Base-by-base conservation (phyloP, 768 basidiomycete species). In the Russula olivacea region DNA sequence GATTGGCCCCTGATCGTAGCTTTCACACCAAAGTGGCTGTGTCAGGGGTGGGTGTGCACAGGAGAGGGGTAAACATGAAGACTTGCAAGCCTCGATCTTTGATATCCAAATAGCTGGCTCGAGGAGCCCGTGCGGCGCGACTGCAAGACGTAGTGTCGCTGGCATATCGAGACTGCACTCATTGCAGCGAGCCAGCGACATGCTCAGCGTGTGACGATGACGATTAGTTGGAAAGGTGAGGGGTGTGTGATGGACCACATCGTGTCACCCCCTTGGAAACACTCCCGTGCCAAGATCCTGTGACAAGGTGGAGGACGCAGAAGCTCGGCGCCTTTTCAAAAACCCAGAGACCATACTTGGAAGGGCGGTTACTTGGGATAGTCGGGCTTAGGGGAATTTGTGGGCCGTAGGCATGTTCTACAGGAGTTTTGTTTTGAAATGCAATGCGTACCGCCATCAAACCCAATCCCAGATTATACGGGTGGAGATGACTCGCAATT, bases 11-110 rank as follows among this genome's bases (percentile, higher is more conserved):
- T 61, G 53, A 61, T 54, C 54, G 60, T 54, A 30, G 6, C 30
- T 4, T 48, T 34, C 45, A 49, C n/a, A 19, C 12, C 28, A 15
- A n/a, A 21, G 61, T 63, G 61, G 61, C 61, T 51, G 50, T 63
- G 61, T 52, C 41, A 62, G 25, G 52, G 45, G 47, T 9, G 14
- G 11, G 43, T 47, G 47, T 28, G 45, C 19, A 10, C 30, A 10
- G 25, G 15, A 61, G 45, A 36, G 60, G 36, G 47, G 7, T 5
- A n/a, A 38, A 45, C 21, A 34, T 19, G 21, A 21, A 15, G 43
- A 45, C 55, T 34, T 34, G 43, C 32, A 45, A 30, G 11, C 32
- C 34, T 23, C 43, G 4, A 19, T 54, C 43, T 15, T 36, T 41
- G 41, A 53, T 60, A 45, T 36, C 25, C 15, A 19, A 14, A 43